Evolutionary conservation across 257 asterid genomes (phyloP), one percentile per base, ranked within the genome.

Genomic region (Forsythia suspensa): DNA sequence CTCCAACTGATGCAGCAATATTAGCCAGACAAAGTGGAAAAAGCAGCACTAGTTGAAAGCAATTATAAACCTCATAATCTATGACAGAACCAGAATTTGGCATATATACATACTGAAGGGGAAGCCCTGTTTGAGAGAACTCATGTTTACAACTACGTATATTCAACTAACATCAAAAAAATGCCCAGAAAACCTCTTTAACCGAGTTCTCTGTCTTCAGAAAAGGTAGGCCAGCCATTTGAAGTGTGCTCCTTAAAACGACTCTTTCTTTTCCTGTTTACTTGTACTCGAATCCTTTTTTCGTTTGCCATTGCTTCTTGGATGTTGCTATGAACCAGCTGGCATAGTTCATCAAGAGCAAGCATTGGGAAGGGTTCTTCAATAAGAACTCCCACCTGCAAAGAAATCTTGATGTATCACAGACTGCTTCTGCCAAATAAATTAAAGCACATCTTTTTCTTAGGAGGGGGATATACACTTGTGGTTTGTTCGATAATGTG

Each of bases 311-410:
- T 12, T 8, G 88, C 79, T 21, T 95, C 98, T 13, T 84, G 84
- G 76, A 91, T 87, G 86, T 91, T 91, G 61, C 66, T 80, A 2
- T 55, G 91, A 77, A 91, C 91, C 57, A 37, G 76, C 18, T 79
- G 71, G 87, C 99, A 95, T 7, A 93, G 86, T 84, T 93, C 97
- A 42, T 95, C 98, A 6, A 95, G 99, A 68, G 97, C 92, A 77
- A 95, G 98, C 97, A 93, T 88, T 12, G 98, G 90, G 83, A 95
- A 95, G 10, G 99, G 99, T 83, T 95, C 99, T 87, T 95, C 99
- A 0, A 95, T 95, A 41, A 95, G 92, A 82, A 92, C 99, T 46
- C 99, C 98, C 16, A 95, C 99, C 99, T 95, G 89, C 81, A 84
- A 42, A 70, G 34, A 80, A 34, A 42, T 63, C 13, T 63, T 21